Percentiles rank a stretch among this genome's conserved stretches.
These are phyloP conservation scores for Scheffersomyces stipitis DNA, from an alignment of 805 yeast species.

Conservation along the genomic window DNA sequence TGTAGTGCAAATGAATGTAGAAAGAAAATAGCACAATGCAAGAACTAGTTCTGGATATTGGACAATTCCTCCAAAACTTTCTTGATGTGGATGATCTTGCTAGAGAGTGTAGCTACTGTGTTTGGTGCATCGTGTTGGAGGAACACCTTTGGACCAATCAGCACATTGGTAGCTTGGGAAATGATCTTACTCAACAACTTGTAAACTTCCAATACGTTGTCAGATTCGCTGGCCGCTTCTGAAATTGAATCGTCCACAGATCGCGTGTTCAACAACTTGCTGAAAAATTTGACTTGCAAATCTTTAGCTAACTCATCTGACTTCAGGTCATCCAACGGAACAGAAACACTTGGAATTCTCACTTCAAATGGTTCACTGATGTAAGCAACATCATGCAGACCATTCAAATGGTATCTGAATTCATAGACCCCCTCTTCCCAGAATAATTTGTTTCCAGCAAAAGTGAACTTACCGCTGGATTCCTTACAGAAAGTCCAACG, in stretches of 20 bases:
- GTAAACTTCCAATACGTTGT: conserved; percentile 30
- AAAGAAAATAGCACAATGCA: conserved; percentile 16
- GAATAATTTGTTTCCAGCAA: conserved; percentile 47
- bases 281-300: conserved; percentile 32
- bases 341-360: conserved; percentile 37
- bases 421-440: conserved; percentile 75
- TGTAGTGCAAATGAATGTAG: conserved; percentile 9
- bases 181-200: conserved; percentile 17
- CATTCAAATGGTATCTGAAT: conserved; percentile 66
- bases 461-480: conserved; percentile 47
- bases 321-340: conserved; percentile 30
- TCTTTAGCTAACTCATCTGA: conserved; percentile 28
- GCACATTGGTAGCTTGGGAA: conserved; percentile 22
- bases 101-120: conserved; percentile 17
- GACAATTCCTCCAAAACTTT: conserved; percentile 24
- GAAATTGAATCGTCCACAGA: conserved; percentile 27
- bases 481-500: conserved; percentile 54
- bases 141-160: conserved; percentile 38
- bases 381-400: conserved; percentile 67
- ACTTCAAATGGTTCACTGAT: conserved; percentile 69
- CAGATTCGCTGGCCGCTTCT: conserved; percentile 22
- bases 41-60: conserved; percentile 17
- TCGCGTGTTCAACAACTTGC: conserved; percentile 24
- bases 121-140: conserved; percentile 18
- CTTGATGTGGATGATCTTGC: conserved; percentile 22